These are phyloP conservation scores for Volvox carteri DNA, from an alignment of 163 green algal species.

Conservation along the genomic window DNA sequence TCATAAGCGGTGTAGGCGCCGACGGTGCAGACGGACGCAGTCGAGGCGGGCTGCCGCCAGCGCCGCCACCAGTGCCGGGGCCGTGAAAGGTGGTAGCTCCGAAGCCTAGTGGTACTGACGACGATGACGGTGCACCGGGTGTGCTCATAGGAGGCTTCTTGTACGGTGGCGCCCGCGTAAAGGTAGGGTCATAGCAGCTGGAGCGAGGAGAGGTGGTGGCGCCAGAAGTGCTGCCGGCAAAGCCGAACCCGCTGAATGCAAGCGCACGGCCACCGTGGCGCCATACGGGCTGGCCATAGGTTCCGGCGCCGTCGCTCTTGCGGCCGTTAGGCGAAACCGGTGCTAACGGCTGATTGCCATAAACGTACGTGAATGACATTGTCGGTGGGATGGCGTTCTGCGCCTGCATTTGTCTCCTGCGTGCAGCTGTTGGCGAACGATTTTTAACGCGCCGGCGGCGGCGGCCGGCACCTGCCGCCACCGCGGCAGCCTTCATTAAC, in stretches of 20 bases:
- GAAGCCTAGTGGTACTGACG: background rate
- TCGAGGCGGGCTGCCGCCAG: background rate
- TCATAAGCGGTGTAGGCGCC: background rate
- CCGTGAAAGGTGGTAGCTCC: background rate
- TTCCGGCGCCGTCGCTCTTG: background rate
- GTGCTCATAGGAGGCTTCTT: constrained; percentile 11
- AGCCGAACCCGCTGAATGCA: background rate
- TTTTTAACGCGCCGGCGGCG: background rate
- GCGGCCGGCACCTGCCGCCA: background rate
- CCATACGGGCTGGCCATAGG: constrained; percentile 19
- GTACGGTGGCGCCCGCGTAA: constrained; percentile 34
- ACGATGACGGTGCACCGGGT: background rate
- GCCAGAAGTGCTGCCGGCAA: constrained; percentile 8
- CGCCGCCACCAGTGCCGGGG: background rate
- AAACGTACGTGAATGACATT: background rate
- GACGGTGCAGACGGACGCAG: background rate
- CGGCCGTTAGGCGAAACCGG: background rate
- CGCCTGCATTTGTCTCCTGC: background rate
- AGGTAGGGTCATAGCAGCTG: background rate
- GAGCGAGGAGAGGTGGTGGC: constrained; percentile 9
- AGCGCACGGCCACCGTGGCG: constrained; percentile 41
- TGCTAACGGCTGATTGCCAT: background rate
- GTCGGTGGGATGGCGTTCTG: background rate
- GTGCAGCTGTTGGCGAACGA: background rate
- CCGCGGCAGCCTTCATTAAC: constrained; percentile 3